A percentile compares a stretch with the other conserved stretches of the same genome.
phyloP scores from a whole-genome alignment of 2,329 filamentous ascomycete genomes.

The Colletotrichum incanum region DNA sequence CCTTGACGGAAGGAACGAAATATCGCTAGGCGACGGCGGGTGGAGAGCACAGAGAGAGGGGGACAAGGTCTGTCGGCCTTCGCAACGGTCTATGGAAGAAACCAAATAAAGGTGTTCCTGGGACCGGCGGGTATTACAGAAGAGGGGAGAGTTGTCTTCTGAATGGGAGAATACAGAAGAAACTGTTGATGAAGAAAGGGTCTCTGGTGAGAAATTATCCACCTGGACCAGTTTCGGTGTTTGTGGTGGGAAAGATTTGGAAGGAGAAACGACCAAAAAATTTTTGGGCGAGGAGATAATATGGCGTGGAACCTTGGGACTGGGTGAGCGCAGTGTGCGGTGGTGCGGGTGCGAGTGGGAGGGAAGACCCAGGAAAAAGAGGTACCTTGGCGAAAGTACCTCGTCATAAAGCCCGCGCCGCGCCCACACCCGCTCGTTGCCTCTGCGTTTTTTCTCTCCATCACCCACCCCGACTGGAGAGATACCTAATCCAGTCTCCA shows the following conservation, averaged over 20 bases:
- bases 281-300: slow-evolving; percentile 44
- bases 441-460: background rate
- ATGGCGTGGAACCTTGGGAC: slow-evolving; percentile 37
- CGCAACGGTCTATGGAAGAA: slow-evolving; percentile 32
- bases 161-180: slow-evolving; percentile 45
- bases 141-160: slow-evolving; percentile 46
- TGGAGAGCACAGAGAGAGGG: slow-evolving; percentile 32
- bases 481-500: background rate
- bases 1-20: slow-evolving; percentile 42
- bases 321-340: slow-evolving; percentile 5
- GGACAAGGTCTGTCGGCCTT: slow-evolving; percentile 34
- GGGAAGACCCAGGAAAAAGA: slow-evolving; percentile 37
- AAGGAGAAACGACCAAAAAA: slow-evolving; percentile 36
- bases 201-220: slow-evolving; percentile 44
- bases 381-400: slow-evolving; percentile 34
- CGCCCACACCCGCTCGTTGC: slow-evolving; percentile 6
- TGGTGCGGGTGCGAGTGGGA: slow-evolving; percentile 25
- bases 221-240: slow-evolving; percentile 44
- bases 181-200: slow-evolving; percentile 43
- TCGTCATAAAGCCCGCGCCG: slow-evolving; percentile 15
- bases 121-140: slow-evolving; percentile 33
- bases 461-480: slow-evolving; percentile 2
- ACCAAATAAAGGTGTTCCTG: slow-evolving; percentile 38
- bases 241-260: slow-evolving; percentile 44
- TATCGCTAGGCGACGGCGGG: slow-evolving; percentile 42